Percentiles rank a stretch among this genome's conserved stretches.
phyloP scores from a whole-genome alignment of 2,329 filamentous ascomycete species.

The Colletotrichum abscissum region DNA sequence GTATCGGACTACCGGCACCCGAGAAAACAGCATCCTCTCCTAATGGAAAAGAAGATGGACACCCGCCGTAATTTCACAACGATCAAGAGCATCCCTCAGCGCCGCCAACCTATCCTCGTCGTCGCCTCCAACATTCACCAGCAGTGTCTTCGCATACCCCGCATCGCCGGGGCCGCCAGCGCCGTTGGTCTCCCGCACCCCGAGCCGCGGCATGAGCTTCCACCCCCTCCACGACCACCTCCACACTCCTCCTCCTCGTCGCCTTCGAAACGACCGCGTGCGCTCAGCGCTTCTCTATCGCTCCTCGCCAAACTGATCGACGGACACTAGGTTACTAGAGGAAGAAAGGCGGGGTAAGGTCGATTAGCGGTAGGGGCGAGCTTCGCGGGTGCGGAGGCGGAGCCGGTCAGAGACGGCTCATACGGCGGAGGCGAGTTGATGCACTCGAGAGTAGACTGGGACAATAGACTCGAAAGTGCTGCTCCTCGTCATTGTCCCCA shows the following conservation, averaged over 20 bases:
- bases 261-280: neutral
- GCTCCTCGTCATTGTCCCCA: neutral
- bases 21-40: slow-evolving; percentile 9
- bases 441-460: too few relatives aligned
- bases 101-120: neutral
- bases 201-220: neutral
- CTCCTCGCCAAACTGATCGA: neutral
- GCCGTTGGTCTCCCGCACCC: neutral
- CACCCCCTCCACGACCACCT: neutral
- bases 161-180: neutral
- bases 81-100: neutral
- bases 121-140: neutral
- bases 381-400: neutral
- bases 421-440: slow-evolving; percentile 22
- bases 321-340: neutral
- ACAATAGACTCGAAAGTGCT: too few relatives aligned
- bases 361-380: neutral
- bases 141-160: neutral
- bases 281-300: neutral
- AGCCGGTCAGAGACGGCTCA: slow-evolving; percentile 3
- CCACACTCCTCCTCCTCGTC: neutral
- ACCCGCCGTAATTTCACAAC: neutral
- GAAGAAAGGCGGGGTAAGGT: neutral
- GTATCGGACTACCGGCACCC: slow-evolving; percentile 8
- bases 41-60: slow-evolving; percentile 1